Evolutionary conservation across 2,329 filamentous ascomycete genomes (phyloP), one percentile per base, ranked within the genome.

Genomic region (Dryadomyces quercus-mongolicae): DNA sequence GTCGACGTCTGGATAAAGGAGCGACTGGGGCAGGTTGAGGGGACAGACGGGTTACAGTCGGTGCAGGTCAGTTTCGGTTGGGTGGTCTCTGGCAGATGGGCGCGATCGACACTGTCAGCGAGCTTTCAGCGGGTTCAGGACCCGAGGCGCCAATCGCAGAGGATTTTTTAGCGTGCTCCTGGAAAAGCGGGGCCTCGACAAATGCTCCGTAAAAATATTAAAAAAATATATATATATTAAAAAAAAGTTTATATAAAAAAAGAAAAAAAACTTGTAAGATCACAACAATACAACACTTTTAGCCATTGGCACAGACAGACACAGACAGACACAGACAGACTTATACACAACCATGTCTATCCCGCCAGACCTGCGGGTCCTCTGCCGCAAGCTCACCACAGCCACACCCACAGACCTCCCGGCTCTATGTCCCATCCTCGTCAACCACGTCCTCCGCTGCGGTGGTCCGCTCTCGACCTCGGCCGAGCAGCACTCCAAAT

Each of bases 341-440:
- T n/a, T n/a, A n/a, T n/a, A 22, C 34, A 15, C 38, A 44, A 16
- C 22, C 12, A 68, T 72, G 63, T 67, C 71, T 56, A 65, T 71
- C 38, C 76, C 75, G 6, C 71, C 81, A 44, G 81, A 85, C 61
- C 73, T 88, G 16, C 75, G 78, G 57, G 77, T 83, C 51, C 71
- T 89, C 47, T 86, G 81, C 62, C 80, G 82, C 57, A 81, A 82
- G 59, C 74, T 96, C 60, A 83, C 84, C 1, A 83, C 86, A 1
- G 84, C 86, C 12, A 76, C 86, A 0, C 75, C 80, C n/a, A 72
- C 81, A 49, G 82, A 92, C 59, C 81, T 96, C 5, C 88, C 88
- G 55, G 77, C 80, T 53, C 75, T 90, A 51, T 78, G 87, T 56
- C 83, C 87, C 36, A 79, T 81, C 57, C 80, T 96, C 59, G 80